Conservation (phyloP, 1,284 basidiomycete species). For the Cystobasidium pallidum region DNA sequence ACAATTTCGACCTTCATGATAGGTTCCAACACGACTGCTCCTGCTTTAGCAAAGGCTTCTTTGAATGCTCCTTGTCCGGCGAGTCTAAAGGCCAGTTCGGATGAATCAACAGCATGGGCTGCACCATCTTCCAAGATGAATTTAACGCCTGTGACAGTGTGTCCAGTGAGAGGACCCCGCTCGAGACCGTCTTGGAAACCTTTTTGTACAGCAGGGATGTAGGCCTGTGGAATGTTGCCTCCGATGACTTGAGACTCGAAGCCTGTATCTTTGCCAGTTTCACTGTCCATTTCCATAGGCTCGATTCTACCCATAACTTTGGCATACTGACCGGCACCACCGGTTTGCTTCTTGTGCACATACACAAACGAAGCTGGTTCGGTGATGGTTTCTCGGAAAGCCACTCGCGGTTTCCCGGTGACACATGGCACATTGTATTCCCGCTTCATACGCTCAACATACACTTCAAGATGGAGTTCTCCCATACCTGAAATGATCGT, state of each 20-base stretch:
- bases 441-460: constrained; percentile 97
- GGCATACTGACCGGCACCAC: constrained; percentile 95
- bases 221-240: constrained; percentile 86
- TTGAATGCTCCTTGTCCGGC: constrained; percentile 90
- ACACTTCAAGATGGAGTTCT: constrained; percentile 97
- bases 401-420: constrained; percentile 94
- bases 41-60: constrained; percentile 79
- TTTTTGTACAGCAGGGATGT: constrained; percentile 95
- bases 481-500: constrained; percentile 99
- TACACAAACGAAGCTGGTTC: constrained; percentile 81
- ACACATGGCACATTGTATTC: constrained; percentile 95
- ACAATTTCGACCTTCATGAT: constrained; percentile 99
- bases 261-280: constrained; percentile 80
- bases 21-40: constrained; percentile 87
- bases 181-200: constrained; percentile 94
- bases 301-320: constrained; percentile 90
- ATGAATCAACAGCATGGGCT: constrained; percentile 94
- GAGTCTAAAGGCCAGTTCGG: constrained; percentile 91
- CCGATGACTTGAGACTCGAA: constrained; percentile 92
- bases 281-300: constrained; percentile 78
- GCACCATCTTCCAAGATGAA: constrained; percentile 91
- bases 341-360: constrained; percentile 98
- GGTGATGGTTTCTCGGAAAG: constrained; percentile 93
- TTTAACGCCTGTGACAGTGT: constrained; percentile 81
- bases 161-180: constrained; percentile 88